A percentile compares a stretch with the other conserved stretches of the same genome.
Conservation (phyloP, 148 eudicot species). For the Rhododendron ferrugineum region DNA sequence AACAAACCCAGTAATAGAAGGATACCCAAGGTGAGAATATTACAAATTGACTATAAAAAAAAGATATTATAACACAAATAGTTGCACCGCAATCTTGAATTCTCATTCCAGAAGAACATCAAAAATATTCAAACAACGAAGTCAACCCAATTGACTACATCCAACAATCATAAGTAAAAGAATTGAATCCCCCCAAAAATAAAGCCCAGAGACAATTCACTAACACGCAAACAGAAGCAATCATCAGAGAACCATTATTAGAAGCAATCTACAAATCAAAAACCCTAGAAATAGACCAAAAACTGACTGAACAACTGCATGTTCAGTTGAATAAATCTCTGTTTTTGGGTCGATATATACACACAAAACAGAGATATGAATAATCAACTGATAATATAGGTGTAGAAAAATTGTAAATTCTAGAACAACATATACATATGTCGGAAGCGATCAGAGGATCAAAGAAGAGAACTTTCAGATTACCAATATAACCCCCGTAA, state of each 20-base stretch:
- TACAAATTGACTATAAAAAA: not conserved
- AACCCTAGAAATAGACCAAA: conserved; percentile 6
- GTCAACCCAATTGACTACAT: not conserved
- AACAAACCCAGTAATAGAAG: not conserved
- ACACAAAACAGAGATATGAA: not conserved
- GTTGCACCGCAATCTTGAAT: not conserved
- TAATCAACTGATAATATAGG: not conserved
- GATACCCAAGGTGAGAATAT: not conserved
- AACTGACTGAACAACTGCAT: not conserved
- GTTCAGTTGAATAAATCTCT: not conserved
- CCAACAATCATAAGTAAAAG: not conserved
- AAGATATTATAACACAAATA: not conserved
- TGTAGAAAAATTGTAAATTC: not conserved
- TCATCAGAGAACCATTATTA: not conserved
- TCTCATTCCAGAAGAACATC: not conserved
- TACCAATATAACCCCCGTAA: not conserved
- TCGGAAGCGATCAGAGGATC: not conserved
- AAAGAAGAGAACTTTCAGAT: not conserved
- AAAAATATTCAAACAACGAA: not conserved
- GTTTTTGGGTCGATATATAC: not conserved
- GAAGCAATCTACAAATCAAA: not conserved
- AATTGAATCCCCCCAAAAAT: not conserved
- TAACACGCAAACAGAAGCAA: not conserved
- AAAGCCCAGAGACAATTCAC: not conserved
- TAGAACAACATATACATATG: not conserved